Evolutionary conservation across 345 rosid genomes (phyloP), one percentile per base, ranked within the genome.

Genomic region (Pistacia integerrima): DNA sequence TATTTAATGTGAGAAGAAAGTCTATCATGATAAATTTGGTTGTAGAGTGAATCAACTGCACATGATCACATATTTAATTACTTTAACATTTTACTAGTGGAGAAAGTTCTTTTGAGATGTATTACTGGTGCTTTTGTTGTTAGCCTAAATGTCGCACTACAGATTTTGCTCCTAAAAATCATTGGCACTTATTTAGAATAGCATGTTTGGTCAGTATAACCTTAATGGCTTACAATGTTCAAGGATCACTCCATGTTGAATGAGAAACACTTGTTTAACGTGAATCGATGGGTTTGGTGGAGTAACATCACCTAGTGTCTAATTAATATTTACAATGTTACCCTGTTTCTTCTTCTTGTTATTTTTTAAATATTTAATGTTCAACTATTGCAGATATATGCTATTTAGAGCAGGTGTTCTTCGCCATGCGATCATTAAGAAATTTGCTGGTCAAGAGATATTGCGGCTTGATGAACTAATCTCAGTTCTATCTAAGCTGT

Each of bases 361-460:
- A 56, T 69, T 25, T 25, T 41, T 20, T 44, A 11, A 56, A 41
- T 38, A 33, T 22, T 30, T 48, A 6, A 20, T 67, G 62, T 76
- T 57, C 67, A 60, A 69, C 44, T 78, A 3, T 77, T 83, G 84
- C 90, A 96, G 99, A 76, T 96, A 96, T 70, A 93, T 92, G 98
- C 85, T 96, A 73, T 86, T 75, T 83, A 90, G 94, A 87, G 97
- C 98, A n/a, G 99, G 95, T 79, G 93, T 96, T 77, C 94, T 97
- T 80, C 90, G 94, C 64, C 98, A 93, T 85, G 97, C 99, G 70
- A 92, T 96, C 77, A 93, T 96, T 74, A 90, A 88, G 87, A 96
- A 90, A 84, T 87, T 96, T 86, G 91, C 93, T 67, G 93, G 92
- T 70, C 90, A 87, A 82, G 93, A 93, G 78, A 92, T 93, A 79